Percentiles rank a stretch among this genome's conserved stretches.
Conservation (phyloP, 108 stramenopile species). For the Cyclostephanos invisitatus region DNA sequence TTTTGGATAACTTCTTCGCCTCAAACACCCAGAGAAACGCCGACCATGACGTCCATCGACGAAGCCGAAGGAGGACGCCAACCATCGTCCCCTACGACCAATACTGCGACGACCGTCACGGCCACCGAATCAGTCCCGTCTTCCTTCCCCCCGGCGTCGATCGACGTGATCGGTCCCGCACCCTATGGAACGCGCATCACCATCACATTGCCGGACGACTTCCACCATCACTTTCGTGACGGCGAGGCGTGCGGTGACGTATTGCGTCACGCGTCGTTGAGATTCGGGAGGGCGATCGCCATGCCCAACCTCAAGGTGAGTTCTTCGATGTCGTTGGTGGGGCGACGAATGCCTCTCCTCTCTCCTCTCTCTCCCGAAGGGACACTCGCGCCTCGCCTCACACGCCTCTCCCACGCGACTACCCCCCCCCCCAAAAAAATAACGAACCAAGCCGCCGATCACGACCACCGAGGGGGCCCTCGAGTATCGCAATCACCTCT, state of each 20-base stretch:
- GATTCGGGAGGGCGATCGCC: conserved; percentile 84
- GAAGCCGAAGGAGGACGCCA: no score
- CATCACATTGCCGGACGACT: conserved; percentile 88
- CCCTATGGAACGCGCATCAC: conserved; percentile 55
- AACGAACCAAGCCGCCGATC: conserved; percentile 84
- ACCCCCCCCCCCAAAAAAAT: no score
- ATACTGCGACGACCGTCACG: no score
- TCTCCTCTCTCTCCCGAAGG: not conserved
- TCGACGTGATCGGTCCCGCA: not conserved
- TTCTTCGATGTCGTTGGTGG: not conserved
- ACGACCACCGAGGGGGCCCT: conserved; percentile 87
- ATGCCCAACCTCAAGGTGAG: conserved; percentile 92
- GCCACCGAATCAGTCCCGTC: no score
- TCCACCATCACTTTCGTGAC: conserved; percentile 98
- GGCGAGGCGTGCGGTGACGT: conserved; percentile 60
- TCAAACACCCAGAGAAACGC: no score
- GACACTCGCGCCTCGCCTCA: not conserved
- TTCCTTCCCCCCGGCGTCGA: no score
- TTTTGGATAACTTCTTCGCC: no score
- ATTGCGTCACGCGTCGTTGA: conserved; percentile 66
- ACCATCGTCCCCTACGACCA: no score
- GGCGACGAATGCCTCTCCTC: not conserved
- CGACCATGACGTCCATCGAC: no score
- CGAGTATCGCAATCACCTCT: conserved; percentile 88
- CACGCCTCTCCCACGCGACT: not conserved